Conservation (phyloP, 2,329 filamentous ascomycete species). For the Orbilia brochopaga region DNA sequence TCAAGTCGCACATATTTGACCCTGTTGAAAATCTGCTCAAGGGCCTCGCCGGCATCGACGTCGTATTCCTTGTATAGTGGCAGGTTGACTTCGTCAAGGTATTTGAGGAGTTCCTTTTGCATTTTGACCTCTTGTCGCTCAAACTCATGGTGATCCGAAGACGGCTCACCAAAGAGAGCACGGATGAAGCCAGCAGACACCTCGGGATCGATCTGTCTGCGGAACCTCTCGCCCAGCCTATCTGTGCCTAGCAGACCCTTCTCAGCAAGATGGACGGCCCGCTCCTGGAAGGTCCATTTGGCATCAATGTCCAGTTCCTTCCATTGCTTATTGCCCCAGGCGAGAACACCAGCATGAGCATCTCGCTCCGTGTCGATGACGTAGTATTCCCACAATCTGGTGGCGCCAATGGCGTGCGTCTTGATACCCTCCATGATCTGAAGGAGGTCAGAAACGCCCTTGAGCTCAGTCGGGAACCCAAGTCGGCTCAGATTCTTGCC, state of each 20-base stretch:
- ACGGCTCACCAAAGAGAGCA: conserved; percentile 70
- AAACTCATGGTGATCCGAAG: conserved; percentile 63
- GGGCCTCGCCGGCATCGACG: conserved; percentile 76
- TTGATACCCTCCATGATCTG: conserved; percentile 85
- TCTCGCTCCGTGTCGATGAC: conserved; percentile 78
- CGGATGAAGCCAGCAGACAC: conserved; percentile 73
- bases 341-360: conserved; percentile 70
- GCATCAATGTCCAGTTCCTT: conserved; percentile 60
- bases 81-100: conserved; percentile 84
- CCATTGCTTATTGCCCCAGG: conserved; percentile 71
- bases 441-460: conserved; percentile 73
- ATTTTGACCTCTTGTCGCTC: conserved; percentile 64
- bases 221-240: conserved; percentile 78
- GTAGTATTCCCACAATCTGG: conserved; percentile 93
- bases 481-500: conserved; percentile 68
- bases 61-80: conserved; percentile 93
- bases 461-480: conserved; percentile 76
- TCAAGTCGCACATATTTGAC: conserved; percentile 96
- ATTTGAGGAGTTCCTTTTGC: conserved; percentile 64
- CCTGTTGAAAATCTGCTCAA: conserved; percentile 90
- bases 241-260: conserved; percentile 75
- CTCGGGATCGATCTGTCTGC: conserved; percentile 72
- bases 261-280: conserved; percentile 69
- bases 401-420: conserved; percentile 74
- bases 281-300: conserved; percentile 60